These are phyloP conservation scores for Darksidea phi DNA, from an alignment of 495 filamentous ascomycete species.

Conservation along the genomic window DNA sequence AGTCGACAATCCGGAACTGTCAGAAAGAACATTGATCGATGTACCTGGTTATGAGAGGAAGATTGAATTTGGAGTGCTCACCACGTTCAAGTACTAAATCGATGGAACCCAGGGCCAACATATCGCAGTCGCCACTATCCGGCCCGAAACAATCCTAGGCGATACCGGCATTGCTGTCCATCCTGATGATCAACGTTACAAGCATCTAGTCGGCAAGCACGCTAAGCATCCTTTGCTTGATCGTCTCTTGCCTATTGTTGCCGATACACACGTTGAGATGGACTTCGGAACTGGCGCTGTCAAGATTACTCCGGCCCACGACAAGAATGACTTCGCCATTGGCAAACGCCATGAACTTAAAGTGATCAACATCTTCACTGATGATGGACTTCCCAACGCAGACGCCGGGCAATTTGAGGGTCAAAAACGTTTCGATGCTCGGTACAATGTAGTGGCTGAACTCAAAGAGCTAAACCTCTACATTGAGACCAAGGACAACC, in stretches of 20 bases:
- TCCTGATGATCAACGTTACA: conserved; percentile 67
- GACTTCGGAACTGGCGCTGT: conserved; percentile 78
- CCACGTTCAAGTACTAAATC: conserved; percentile 69
- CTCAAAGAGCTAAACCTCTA: conserved; percentile 70
- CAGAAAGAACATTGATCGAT: conserved; percentile 62
- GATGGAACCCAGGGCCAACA: conserved; percentile 58
- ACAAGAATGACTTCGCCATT: conserved; percentile 73
- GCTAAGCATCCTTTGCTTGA: conserved; percentile 65
- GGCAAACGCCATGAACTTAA: conserved; percentile 64
- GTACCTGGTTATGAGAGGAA: conserved; percentile 69
- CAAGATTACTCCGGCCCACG: conserved; percentile 78
- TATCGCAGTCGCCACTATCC: conserved; percentile 75
- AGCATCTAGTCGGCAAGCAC: conserved; percentile 65
- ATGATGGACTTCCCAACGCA: conserved; percentile 44
- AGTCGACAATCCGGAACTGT: conserved; percentile 71
- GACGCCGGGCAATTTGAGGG: conserved; percentile 47
- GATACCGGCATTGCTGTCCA: conserved; percentile 79
- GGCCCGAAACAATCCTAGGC: conserved; percentile 82
- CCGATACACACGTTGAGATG: conserved; percentile 66
- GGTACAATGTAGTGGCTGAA: conserved; percentile 67
- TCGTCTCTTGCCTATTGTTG: conserved; percentile 62
- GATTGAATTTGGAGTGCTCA: conserved; percentile 70
- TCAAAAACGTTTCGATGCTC: conserved; percentile 73
- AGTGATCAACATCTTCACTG: conserved; percentile 48
- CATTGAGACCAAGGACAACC: conserved; percentile 75